These are phyloP conservation scores for Salix purpurea DNA, from an alignment of 345 rosid species.

Conservation along the genomic window DNA sequence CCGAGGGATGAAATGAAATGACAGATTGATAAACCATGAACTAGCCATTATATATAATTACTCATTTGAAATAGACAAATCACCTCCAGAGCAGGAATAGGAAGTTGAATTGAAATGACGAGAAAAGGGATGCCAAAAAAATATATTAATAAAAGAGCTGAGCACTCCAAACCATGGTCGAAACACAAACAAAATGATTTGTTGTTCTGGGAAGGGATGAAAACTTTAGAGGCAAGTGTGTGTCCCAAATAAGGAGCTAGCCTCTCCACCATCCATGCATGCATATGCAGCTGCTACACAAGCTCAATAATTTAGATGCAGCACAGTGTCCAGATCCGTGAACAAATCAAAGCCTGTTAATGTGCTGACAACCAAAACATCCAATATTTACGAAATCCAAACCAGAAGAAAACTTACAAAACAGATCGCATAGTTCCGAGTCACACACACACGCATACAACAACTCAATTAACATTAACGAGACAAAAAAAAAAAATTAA, in stretches of 20 bases:
- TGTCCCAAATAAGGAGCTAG: neutral
- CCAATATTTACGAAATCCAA: slow-evolving; percentile 1
- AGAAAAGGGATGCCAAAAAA: neutral
- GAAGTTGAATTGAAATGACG: neutral
- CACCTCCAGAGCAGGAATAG: neutral
- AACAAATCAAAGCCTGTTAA: slow-evolving; percentile 4
- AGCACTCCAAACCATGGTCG: no score
- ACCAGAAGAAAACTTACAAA: neutral
- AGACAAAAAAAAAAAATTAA: neutral
- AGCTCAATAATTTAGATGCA: neutral
- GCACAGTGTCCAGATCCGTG: neutral
- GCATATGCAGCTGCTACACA: no score
- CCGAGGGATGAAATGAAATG: no score
- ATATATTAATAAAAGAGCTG: no score
- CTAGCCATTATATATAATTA: no score
- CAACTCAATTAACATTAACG: neutral
- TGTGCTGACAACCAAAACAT: neutral
- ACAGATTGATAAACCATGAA: no score
- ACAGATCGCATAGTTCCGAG: neutral
- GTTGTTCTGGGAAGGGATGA: neutral
- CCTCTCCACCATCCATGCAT: neutral
- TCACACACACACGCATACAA: neutral
- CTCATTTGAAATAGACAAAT: no score
- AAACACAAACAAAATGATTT: neutral
- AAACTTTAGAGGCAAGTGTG: neutral